Conservation (phyloP, 345 rosid species). For the Zanthoxylum bungeanum region DNA sequence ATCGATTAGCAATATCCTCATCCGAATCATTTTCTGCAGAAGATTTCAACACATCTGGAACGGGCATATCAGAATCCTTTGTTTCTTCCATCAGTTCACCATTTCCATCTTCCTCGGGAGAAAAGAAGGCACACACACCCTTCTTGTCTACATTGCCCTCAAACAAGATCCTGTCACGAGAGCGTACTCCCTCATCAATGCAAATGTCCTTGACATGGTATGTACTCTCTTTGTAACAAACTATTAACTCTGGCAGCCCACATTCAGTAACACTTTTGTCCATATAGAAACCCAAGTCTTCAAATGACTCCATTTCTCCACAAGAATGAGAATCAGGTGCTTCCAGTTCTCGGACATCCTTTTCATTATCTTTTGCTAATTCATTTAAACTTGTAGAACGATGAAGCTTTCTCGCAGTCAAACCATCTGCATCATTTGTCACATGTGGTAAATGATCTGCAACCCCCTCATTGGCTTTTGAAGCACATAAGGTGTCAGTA, state of each 20-base stretch:
- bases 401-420: slow-evolving; percentile 23
- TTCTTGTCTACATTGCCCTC: slow-evolving; percentile 32
- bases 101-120: slow-evolving; percentile 27
- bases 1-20: slow-evolving; percentile 1
- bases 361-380: slow-evolving; percentile 21
- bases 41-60: slow-evolving; percentile 19
- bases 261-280: slow-evolving; percentile 57
- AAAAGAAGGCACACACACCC: slow-evolving; percentile 7
- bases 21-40: slow-evolving; percentile 20
- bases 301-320: slow-evolving; percentile 22
- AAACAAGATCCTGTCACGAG: slow-evolving; percentile 51
- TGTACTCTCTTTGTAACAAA: slow-evolving; percentile 61
- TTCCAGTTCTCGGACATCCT: slow-evolving; percentile 17
- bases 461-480: slow-evolving; percentile 24
- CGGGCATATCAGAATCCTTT: slow-evolving; percentile 7
- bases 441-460: slow-evolving; percentile 10
- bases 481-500: slow-evolving; percentile 15
- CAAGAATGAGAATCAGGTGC: slow-evolving; percentile 16
- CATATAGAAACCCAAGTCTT: slow-evolving; percentile 39
- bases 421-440: slow-evolving; percentile 21
- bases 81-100: slow-evolving; percentile 11
- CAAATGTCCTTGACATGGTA: slow-evolving; percentile 75
- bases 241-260: slow-evolving; percentile 58
- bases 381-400: slow-evolving; percentile 18
- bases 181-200: slow-evolving; percentile 65